Evolutionary conservation across 208 protist species (phyloP).

Genomic region (Wallacemonas rigidus): DNA sequence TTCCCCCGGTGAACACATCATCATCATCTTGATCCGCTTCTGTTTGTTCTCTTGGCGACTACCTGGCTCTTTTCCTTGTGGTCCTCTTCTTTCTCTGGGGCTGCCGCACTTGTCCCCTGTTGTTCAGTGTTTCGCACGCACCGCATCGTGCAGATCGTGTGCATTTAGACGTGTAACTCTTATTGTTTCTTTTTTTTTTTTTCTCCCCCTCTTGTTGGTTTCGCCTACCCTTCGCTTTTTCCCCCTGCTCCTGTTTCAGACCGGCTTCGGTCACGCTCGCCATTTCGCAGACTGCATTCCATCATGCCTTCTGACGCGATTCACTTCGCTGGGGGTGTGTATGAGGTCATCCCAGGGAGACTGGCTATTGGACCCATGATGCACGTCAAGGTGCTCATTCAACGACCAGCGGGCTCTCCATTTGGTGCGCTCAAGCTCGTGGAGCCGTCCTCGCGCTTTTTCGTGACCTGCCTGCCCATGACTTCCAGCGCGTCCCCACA

Average conservation of each 20-base stretch:
- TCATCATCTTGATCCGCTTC: too few relatives aligned
- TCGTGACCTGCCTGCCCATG: conserved; percentile 31
- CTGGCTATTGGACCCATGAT: conserved; percentile 31
- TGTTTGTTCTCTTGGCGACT: too few relatives aligned
- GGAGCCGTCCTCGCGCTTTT: conserved; percentile 18
- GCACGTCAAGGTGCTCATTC: conserved; percentile 24
- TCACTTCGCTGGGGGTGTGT: conserved; percentile 27
- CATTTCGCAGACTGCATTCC: not conserved
- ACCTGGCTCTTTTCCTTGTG: too few relatives aligned
- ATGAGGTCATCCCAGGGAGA: conserved; percentile 24
- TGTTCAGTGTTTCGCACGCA: not conserved
- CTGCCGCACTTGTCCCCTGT: too few relatives aligned
- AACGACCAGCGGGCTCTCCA: not conserved
- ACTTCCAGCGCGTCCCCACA: conserved; percentile 11
- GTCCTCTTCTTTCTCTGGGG: too few relatives aligned
- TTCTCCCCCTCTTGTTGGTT: not conserved
- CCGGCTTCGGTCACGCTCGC: too few relatives aligned
- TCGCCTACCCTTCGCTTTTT: not conserved
- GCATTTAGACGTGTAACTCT: not conserved
- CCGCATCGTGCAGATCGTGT: not conserved
- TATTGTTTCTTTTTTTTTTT: conserved; percentile 10
- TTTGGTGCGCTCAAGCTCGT: conserved; percentile 22
- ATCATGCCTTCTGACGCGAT: not conserved
- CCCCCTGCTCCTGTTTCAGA: too few relatives aligned
- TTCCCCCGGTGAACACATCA: too few relatives aligned